Conservation (phyloP, 345 rosid species). For the Carallia pectinifolia region DNA sequence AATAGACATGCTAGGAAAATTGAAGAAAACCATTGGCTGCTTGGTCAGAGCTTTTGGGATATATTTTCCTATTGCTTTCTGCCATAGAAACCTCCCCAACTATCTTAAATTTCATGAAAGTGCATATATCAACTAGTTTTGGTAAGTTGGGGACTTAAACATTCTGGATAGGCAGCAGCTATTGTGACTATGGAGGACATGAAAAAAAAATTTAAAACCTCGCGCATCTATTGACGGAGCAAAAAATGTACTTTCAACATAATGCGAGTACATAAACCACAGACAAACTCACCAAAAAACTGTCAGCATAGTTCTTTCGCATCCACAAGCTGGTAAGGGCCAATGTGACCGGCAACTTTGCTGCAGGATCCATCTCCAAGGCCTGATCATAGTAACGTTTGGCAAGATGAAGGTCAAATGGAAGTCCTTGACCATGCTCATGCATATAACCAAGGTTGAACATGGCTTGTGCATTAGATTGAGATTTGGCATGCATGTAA, state of each 20-base stretch:
- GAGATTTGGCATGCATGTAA: constrained; percentile 92
- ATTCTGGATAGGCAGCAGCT: too few species aligned
- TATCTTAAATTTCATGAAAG: not conserved
- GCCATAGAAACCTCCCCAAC: not conserved
- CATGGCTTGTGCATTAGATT: constrained; percentile 91
- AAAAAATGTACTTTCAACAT: too few species aligned
- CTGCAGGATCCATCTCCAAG: constrained; percentile 66
- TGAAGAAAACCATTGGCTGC: too few species aligned
- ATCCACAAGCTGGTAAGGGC: constrained; percentile 89
- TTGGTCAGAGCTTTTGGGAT: too few species aligned
- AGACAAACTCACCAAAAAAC: constrained; percentile 57
- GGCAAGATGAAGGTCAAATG: constrained; percentile 89
- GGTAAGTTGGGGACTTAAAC: not conserved
- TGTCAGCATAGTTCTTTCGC: constrained; percentile 72
- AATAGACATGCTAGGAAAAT: too few species aligned
- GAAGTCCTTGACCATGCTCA: constrained; percentile 95
- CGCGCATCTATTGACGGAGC: too few species aligned
- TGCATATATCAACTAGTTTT: not conserved
- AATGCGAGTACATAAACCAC: not conserved
- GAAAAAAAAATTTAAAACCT: too few species aligned
- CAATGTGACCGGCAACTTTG: constrained; percentile 83
- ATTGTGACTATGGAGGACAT: too few species aligned
- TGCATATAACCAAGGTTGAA: constrained; percentile 99
- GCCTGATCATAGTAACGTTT: constrained; percentile 97
- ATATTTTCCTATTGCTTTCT: too few species aligned